Conservation (phyloP, 2,329 filamentous ascomycete species). For the Diaporthe citri region DNA sequence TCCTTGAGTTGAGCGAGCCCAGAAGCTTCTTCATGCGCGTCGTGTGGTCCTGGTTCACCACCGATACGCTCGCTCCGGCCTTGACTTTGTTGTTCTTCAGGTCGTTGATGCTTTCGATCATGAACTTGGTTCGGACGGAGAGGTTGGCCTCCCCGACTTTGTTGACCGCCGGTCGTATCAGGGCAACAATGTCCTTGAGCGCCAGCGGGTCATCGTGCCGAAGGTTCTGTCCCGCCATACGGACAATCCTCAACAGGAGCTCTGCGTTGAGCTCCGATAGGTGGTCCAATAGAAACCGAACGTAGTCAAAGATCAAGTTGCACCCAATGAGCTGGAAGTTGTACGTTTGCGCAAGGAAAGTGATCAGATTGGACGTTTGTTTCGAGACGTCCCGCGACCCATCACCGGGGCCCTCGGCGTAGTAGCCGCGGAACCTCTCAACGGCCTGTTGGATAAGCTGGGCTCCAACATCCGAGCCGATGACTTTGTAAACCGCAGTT, state of each 20-base stretch:
- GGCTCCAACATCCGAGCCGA: conserved; percentile 91
- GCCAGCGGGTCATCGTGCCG: conserved; percentile 90
- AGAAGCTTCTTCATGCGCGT: conserved; percentile 90
- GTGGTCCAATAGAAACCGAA: conserved; percentile 79
- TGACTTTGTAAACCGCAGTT: conserved; percentile 86
- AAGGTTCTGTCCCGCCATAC: conserved; percentile 83
- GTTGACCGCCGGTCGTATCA: conserved; percentile 79
- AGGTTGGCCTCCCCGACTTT: conserved; percentile 77
- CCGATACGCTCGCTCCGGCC: conserved; percentile 76
- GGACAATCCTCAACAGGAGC: conserved; percentile 85
- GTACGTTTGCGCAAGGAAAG: conserved; percentile 88
- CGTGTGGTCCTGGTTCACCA: conserved; percentile 83
- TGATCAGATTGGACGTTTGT: conserved; percentile 81
- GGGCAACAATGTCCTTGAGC: conserved; percentile 87
- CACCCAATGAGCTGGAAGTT: conserved; percentile 90
- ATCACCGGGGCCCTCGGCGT: conserved; percentile 56
- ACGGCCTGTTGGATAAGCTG: conserved; percentile 85
- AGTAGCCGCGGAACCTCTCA: conserved; percentile 77
- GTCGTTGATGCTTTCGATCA: conserved; percentile 96
- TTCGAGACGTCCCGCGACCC: conserved; percentile 59
- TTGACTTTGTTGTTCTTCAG: conserved; percentile 95
- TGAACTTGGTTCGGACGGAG: conserved; percentile 92
- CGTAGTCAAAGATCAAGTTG: conserved; percentile 90
- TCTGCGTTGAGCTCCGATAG: conserved; percentile 91
- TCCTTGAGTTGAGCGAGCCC: conserved; percentile 77